Evolutionary conservation across 805 yeast genomes (phyloP).

Genomic region (Wickerhamomyces kurtzmanii): DNA sequence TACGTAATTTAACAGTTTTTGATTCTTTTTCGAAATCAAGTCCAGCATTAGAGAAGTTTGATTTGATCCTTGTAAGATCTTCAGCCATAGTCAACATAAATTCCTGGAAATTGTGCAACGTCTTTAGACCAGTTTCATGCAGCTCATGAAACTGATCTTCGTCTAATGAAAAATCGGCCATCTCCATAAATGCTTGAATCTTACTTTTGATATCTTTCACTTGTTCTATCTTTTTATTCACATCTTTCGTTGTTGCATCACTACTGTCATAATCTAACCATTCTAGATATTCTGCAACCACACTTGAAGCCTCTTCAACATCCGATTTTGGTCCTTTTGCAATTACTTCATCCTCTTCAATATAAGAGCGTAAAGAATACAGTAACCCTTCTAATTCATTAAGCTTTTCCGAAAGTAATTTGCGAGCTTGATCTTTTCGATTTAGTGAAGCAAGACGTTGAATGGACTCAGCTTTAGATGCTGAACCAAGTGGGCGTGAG

Average conservation of each 20-base stretch:
- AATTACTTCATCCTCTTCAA: slow-evolving; percentile 42
- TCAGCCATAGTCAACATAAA: slow-evolving; percentile 33
- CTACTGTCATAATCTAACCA: slow-evolving; percentile 76
- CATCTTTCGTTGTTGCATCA: slow-evolving; percentile 28
- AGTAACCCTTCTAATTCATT: slow-evolving; percentile 68
- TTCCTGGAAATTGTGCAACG: slow-evolving; percentile 32
- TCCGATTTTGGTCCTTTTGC: slow-evolving; percentile 30
- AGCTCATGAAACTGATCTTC: slow-evolving; percentile 31
- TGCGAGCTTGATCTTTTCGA: slow-evolving; percentile 43
- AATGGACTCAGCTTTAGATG: slow-evolving; percentile 34
- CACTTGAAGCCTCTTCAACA: slow-evolving; percentile 22
- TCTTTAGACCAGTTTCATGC: slow-evolving; percentile 29
- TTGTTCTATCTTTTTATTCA: slow-evolving; percentile 21
- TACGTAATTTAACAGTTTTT: slow-evolving; percentile 25
- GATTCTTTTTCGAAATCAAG: slow-evolving; percentile 45
- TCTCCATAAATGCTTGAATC: slow-evolving; percentile 27
- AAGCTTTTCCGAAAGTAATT: slow-evolving; percentile 42
- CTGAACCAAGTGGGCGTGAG: slow-evolving; percentile 38
- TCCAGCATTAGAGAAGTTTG: slow-evolving; percentile 31
- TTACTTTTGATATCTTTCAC: slow-evolving; percentile 18
- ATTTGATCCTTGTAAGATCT: slow-evolving; percentile 31
- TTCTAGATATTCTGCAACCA: slow-evolving; percentile 44
- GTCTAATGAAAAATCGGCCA: slow-evolving; percentile 38
- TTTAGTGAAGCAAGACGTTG: slow-evolving; percentile 43
- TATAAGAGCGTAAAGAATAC: slow-evolving; percentile 52